phyloP scores from a whole-genome alignment of 2,329 filamentous ascomycete species.

The Botrytis paeoniae region DNA sequence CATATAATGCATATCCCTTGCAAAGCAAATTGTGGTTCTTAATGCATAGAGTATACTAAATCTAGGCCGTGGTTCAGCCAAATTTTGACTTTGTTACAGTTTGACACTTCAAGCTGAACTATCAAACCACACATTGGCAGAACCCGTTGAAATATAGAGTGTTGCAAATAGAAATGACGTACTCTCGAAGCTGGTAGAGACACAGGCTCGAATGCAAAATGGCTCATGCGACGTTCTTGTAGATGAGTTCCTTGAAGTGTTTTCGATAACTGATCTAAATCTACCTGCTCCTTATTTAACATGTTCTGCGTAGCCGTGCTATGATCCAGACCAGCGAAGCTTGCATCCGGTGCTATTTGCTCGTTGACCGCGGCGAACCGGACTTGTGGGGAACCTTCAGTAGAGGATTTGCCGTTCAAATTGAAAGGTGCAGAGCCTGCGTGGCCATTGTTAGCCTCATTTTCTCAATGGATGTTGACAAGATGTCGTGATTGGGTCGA shows the following conservation, averaged over 20 bases:
- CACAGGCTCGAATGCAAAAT: conserved; percentile 86
- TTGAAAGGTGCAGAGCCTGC: conserved; percentile 13
- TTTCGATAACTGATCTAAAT: conserved; percentile 53
- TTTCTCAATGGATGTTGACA: background rate
- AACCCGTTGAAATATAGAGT: background rate
- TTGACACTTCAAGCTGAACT: conserved; percentile 6
- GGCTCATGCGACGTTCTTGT: conserved; percentile 79
- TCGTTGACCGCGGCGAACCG: conserved; percentile 70
- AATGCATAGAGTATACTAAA: conserved; percentile 22
- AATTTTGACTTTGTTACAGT: conserved; percentile 18
- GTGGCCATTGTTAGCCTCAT: conserved; percentile 1
- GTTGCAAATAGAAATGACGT: conserved; percentile 45
- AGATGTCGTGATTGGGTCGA: conserved; percentile 22
- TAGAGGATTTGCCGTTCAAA: conserved; percentile 23
- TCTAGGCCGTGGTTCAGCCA: conserved; percentile 22
- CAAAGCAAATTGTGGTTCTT: conserved; percentile 21
- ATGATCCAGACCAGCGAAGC: conserved; percentile 33
- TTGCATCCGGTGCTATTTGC: conserved; percentile 58
- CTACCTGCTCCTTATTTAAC: conserved; percentile 26
- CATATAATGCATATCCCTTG: conserved; percentile 17
- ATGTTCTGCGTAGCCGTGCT: conserved; percentile 27
- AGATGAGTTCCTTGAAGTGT: conserved; percentile 71
- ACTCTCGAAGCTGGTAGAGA: conserved; percentile 83
- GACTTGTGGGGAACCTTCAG: conserved; percentile 49
- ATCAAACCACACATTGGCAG: background rate